Conservation (phyloP, 768 basidiomycete genomes). For the Vararia minispora region DNA sequence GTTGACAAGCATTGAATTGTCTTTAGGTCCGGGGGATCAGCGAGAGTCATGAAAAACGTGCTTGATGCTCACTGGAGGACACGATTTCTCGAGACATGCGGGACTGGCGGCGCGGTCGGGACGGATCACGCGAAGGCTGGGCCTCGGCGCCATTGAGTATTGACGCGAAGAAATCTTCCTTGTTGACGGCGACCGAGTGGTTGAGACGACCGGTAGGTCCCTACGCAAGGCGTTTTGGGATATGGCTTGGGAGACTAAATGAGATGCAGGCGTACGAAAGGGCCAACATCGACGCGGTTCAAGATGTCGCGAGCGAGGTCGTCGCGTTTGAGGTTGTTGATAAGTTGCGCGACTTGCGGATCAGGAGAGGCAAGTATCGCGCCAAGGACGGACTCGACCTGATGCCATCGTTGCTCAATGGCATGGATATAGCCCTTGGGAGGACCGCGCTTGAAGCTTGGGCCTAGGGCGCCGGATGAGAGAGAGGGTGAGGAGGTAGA, state of each 20-base stretch:
- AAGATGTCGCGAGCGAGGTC: conserved; percentile 70
- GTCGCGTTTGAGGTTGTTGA: conserved; percentile 58
- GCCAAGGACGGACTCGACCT: conserved; percentile 84
- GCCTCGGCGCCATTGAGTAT: conserved; percentile 49
- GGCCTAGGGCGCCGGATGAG: conserved; percentile 32
- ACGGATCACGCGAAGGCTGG: conserved; percentile 36
- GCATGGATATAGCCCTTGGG: conserved; percentile 91
- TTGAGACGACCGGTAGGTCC: conserved; percentile 57
- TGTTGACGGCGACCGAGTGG: conserved; percentile 51
- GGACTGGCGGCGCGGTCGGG: conserved; percentile 60
- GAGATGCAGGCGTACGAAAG: conserved; percentile 44
- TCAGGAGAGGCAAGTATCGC: conserved; percentile 67
- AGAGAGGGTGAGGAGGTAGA: neutral
- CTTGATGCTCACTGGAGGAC: conserved; percentile 45
- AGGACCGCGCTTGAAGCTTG: conserved; percentile 74
- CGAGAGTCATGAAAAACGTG: neutral
- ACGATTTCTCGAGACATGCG: conserved; percentile 72
- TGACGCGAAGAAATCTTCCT: conserved; percentile 72
- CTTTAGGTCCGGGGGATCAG: conserved; percentile 21
- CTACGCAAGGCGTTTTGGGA: conserved; percentile 23
- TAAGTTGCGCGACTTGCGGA: conserved; percentile 46
- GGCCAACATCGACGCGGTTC: conserved; percentile 64
- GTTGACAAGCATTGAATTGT: conserved; percentile 45
- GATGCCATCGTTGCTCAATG: conserved; percentile 85
- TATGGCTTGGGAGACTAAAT: conserved; percentile 5